Conservation (phyloP, 805 yeast genomes). For the Saturnispora bothae region DNA sequence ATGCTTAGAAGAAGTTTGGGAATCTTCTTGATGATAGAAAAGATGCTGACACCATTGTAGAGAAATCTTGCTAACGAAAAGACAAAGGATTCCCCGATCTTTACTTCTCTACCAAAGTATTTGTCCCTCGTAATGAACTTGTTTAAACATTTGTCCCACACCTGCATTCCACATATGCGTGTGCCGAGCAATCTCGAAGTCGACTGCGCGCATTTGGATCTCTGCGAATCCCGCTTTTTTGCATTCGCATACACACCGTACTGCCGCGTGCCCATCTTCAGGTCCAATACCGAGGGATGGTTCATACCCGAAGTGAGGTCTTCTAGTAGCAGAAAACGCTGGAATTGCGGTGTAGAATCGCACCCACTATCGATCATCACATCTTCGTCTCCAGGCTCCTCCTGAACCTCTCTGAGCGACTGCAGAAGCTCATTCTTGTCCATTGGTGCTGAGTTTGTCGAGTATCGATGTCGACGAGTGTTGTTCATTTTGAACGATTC, state of each 20-base stretch:
- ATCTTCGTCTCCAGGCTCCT: too few relatives aligned
- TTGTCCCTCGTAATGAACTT: slow-evolving; percentile 69
- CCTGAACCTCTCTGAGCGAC: slow-evolving; percentile 5
- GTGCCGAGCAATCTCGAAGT: slow-evolving; percentile 81
- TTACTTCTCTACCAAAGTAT: slow-evolving; percentile 78
- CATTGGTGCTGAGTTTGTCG: slow-evolving; percentile 16
- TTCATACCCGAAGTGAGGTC: slow-evolving; percentile 78
- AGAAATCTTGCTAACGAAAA: slow-evolving; percentile 63
- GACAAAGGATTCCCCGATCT: slow-evolving; percentile 67
- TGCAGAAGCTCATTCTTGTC: slow-evolving; percentile 15
- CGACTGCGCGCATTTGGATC: slow-evolving; percentile 68
- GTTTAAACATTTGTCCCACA: slow-evolving; percentile 42
- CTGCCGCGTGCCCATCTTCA: slow-evolving; percentile 98
- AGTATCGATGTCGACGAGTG: slow-evolving; percentile 19
- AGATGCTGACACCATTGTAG: slow-evolving; percentile 56
- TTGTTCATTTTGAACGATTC: slow-evolving; percentile 9
- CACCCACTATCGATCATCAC: too few relatives aligned
- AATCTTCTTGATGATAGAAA: slow-evolving; percentile 54
- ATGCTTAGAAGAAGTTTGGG: slow-evolving; percentile 56
- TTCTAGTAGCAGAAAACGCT: slow-evolving; percentile 77
- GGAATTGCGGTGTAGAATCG: slow-evolving; percentile 33
- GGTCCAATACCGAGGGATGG: slow-evolving; percentile 84
- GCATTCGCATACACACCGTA: slow-evolving; percentile 87
- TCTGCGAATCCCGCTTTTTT: slow-evolving; percentile 67
- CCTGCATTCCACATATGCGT: slow-evolving; percentile 90